These are phyloP conservation scores for Tubosaeta sp. DNA, from an alignment of 768 basidiomycete genomes.

Conservation along the genomic window DNA sequence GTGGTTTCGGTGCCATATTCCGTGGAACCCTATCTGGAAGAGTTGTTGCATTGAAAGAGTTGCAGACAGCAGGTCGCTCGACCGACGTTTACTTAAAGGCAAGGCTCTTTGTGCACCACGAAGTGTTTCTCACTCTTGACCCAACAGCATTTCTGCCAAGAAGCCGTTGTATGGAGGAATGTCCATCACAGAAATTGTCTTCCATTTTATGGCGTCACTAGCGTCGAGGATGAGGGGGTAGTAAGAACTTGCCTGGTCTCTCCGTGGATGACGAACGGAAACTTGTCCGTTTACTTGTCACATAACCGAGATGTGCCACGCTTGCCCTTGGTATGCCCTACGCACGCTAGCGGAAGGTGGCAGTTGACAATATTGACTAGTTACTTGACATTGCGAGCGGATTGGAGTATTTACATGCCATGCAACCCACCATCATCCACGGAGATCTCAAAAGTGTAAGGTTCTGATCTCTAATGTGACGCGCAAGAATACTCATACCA, in stretches of 20 bases:
- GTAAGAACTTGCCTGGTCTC: slow-evolving; percentile 19
- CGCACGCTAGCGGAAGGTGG: neutral
- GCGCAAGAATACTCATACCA: neutral
- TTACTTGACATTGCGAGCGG: slow-evolving; percentile 36
- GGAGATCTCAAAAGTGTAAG: slow-evolving; percentile 43
- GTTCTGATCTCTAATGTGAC: neutral
- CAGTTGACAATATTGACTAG: slow-evolving; percentile 19
- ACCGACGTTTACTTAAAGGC: slow-evolving; percentile 25
- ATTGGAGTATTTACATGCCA: slow-evolving; percentile 36
- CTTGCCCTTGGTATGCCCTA: slow-evolving; percentile 29
- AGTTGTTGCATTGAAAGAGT: slow-evolving; percentile 30
- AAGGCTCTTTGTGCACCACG: slow-evolving; percentile 2
- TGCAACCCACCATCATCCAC: slow-evolving; percentile 38
- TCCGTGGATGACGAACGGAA: slow-evolving; percentile 27
- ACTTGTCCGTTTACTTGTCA: slow-evolving; percentile 29
- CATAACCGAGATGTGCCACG: slow-evolving; percentile 24
- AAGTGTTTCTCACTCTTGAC: slow-evolving; percentile 1
- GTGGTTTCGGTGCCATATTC: slow-evolving; percentile 33
- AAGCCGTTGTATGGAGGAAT: slow-evolving; percentile 31
- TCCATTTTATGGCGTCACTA: slow-evolving; percentile 28
- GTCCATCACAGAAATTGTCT: slow-evolving; percentile 27
- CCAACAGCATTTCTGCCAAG: slow-evolving; percentile 25
- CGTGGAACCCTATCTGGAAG: slow-evolving; percentile 24
- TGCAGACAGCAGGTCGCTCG: slow-evolving; percentile 19
- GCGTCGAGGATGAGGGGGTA: slow-evolving; percentile 5